A percentile compares a stretch with the other conserved stretches of the same genome.
Conservation (phyloP, 1,139 yeast genomes). For the Pichia sp. region DNA sequence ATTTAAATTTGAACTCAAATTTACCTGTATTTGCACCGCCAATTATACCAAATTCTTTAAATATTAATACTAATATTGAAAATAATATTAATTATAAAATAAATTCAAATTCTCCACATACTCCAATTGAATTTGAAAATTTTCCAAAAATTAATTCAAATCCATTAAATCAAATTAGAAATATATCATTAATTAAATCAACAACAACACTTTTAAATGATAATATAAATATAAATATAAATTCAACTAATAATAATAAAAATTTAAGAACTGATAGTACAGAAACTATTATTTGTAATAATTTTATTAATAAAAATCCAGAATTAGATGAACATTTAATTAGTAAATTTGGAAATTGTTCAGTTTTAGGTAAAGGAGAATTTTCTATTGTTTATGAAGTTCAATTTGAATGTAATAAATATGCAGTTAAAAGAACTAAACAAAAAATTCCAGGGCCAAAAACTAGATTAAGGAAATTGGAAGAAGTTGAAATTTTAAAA, state of each 20-base stretch:
- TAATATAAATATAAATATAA: background rate
- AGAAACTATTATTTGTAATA: background rate
- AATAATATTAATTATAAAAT: background rate
- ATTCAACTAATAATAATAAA: background rate
- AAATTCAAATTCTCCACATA: conserved; percentile 9
- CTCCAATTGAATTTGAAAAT: conserved; percentile 11
- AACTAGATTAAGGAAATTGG: conserved; percentile 44
- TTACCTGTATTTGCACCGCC: conserved; percentile 15
- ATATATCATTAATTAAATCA: background rate
- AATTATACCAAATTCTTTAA: conserved; percentile 1
- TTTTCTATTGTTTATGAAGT: conserved; percentile 83
- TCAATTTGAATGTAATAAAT: conserved; percentile 55
- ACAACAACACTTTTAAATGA: background rate
- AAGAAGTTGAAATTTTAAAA: conserved; percentile 51
- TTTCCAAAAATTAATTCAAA: no score
- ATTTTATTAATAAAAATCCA: conserved; percentile 3
- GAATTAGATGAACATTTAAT: conserved; percentile 52
- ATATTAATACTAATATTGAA: background rate
- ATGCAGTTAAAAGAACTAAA: conserved; percentile 83
- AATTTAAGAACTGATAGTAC: background rate
- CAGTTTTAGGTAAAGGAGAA: conserved; percentile 75
- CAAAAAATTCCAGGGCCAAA: conserved; percentile 46
- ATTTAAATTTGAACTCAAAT: background rate
- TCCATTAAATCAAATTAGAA: no score
- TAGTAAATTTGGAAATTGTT: conserved; percentile 64